Evolutionary conservation across 2,329 filamentous ascomycete species (phyloP), one percentile per base, ranked within the genome.

Genomic region (Diplodia seriata): DNA sequence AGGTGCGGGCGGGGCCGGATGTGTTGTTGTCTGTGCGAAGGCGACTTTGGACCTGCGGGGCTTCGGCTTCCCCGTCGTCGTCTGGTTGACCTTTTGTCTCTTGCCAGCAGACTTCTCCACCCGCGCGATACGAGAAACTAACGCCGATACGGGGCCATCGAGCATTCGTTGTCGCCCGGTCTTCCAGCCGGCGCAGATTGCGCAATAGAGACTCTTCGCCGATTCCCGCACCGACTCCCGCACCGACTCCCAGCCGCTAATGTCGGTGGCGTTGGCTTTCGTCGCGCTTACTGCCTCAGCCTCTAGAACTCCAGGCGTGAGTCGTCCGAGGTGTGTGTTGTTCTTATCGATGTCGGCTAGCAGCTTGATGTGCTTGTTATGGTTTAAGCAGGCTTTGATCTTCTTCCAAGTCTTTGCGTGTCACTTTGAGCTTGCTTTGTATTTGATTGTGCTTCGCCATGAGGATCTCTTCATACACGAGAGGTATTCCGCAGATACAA

Each of bases 181-280:
- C 62, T 38, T 65, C 62, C 33, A 65, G 47, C 62, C 62, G 26
- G 62, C 18, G 62, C 62, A 65, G n/a, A 65, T 54, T 26, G 61
- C 61, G 61, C 61, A 54, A 53, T 53, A 20, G 20, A 64, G 49
- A 29, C 31, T 54, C 50, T 65, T 33, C 33, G 62, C 62, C 36
- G 49, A 55, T 23, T 23, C 50, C 36, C 43, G n/a, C 7, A 26
- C 33, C 6, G 9, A 53, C 23, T 23, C 23, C 23, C 23, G 23
- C 23, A 26, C 62, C 36, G 49, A 55, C 14, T 64, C 31, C 31
- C 61, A 64, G 47, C 61, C 33, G 62, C 62, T 54, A 47, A 65
- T 47, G 20, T 65, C 62, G 23, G n/a, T 36, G 23, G 3, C 15
- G 26, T 38, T 31, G 49, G 50, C 18, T 33, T 31, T 47, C 23